These are phyloP conservation scores for Aspergillus fischeri DNA, from an alignment of 2,329 filamentous ascomycete genomes.

Conservation along the genomic window DNA sequence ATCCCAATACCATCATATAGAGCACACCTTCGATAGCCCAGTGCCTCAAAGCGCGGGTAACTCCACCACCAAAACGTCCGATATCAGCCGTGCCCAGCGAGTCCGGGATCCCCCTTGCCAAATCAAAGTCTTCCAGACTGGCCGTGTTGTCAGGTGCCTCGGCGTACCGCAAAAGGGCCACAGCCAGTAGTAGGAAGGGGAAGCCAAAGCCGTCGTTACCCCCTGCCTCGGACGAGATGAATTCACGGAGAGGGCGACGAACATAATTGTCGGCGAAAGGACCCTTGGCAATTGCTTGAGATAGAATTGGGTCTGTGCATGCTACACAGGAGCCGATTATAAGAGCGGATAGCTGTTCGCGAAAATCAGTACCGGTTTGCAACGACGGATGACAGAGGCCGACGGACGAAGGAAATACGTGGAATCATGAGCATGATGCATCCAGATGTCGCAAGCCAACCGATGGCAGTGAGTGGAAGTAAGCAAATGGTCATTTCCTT, in stretches of 20 bases:
- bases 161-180: constrained; percentile 54
- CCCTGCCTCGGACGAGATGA: constrained; percentile 60
- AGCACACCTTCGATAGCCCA: constrained; percentile 60
- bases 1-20: constrained; percentile 55
- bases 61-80: constrained; percentile 51
- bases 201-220: constrained; percentile 62
- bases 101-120: constrained; percentile 20
- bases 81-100: constrained; percentile 37
- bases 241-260: constrained; percentile 53
- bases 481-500: constrained; percentile 54
- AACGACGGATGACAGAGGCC: background rate
- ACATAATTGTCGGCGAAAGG: constrained; percentile 62
- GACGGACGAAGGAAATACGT: constrained; percentile 45
- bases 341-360: constrained; percentile 46
- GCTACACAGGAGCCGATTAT: constrained; percentile 60
- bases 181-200: constrained; percentile 57
- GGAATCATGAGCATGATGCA: constrained; percentile 56
- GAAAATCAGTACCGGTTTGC: background rate
- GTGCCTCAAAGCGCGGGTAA: constrained; percentile 50
- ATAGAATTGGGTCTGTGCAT: constrained; percentile 60
- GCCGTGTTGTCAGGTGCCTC: constrained; percentile 27
- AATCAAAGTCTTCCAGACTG: constrained; percentile 15
- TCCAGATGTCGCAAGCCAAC: constrained; percentile 57
- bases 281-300: constrained; percentile 59
- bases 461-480: constrained; percentile 58